A percentile compares a stretch with the other conserved stretches of the same genome.
These are phyloP conservation scores for Neofusicoccum parvum DNA, from an alignment of 2,329 filamentous ascomycete species.

Conservation along the genomic window DNA sequence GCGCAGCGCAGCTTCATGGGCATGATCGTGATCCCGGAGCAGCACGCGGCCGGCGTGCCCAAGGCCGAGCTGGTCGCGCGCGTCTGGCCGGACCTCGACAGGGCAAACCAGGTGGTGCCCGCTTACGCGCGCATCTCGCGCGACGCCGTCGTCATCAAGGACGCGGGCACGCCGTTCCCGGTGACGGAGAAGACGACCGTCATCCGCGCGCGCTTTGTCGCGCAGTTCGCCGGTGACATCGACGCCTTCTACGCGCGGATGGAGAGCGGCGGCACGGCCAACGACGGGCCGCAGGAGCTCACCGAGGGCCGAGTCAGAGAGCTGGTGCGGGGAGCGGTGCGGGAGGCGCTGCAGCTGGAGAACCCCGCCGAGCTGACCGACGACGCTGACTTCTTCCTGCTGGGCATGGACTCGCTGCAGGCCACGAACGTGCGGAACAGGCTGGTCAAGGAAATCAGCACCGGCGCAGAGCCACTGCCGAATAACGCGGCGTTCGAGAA, in stretches of 20 bases:
- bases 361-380: conserved; percentile 57
- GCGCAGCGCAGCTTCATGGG: neutral
- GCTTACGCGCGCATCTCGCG: neutral
- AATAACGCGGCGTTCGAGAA: conserved; percentile 61
- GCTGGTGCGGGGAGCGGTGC: conserved; percentile 16
- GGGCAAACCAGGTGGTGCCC: neutral
- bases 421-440: conserved; percentile 58
- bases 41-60: neutral
- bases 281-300: conserved; percentile 23
- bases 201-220: conserved; percentile 53
- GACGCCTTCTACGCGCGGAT: conserved; percentile 41
- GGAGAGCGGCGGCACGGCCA: conserved; percentile 20
- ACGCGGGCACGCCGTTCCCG: neutral
- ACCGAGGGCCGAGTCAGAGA: conserved; percentile 30
- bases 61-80: neutral
- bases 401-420: conserved; percentile 62
- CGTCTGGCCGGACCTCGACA: neutral
- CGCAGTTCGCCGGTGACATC: conserved; percentile 50
- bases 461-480: conserved; percentile 47
- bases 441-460: conserved; percentile 54
- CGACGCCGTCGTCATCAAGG: neutral
- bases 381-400: conserved; percentile 60
- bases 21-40: neutral
- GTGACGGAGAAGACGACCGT: conserved; percentile 47
- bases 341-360: conserved; percentile 25